phyloP scores from a whole-genome alignment of 192 early-diverging fungal species.

The Tieghemiomyces parasiticus region DNA sequence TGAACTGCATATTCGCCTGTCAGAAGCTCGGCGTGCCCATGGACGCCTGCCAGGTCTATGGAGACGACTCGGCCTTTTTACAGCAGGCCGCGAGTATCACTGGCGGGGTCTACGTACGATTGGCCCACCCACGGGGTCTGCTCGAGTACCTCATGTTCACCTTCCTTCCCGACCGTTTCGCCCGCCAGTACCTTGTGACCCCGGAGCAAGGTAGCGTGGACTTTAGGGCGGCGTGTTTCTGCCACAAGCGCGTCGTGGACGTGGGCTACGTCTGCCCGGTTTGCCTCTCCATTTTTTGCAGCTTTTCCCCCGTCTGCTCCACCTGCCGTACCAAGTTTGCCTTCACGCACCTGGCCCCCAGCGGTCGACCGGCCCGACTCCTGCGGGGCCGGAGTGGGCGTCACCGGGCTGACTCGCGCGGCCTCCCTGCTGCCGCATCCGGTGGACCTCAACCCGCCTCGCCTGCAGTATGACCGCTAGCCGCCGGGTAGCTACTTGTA shows the following conservation, averaged over 20 bases:
- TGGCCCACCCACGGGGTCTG: constrained; percentile 50
- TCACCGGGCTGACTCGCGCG: too few relatives aligned
- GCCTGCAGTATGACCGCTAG: too few relatives aligned
- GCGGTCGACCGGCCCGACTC: not conserved
- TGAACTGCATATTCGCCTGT: constrained; percentile 97
- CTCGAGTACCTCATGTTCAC: constrained; percentile 79
- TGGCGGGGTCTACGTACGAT: constrained; percentile 64
- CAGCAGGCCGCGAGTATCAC: constrained; percentile 88
- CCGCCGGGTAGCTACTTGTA: too few relatives aligned
- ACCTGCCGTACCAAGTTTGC: constrained; percentile 66
- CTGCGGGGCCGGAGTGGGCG: not conserved
- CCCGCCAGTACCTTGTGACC: constrained; percentile 51
- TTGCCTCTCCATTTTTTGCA: constrained; percentile 81
- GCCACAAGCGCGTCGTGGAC: constrained; percentile 85
- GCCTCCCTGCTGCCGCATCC: too few relatives aligned
- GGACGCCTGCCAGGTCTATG: constrained; percentile 77
- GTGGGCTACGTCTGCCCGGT: constrained; percentile 97
- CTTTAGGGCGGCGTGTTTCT: constrained; percentile 92
- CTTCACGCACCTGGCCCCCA: constrained; percentile 27
- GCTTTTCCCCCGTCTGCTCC: constrained; percentile 55
- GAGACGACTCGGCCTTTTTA: constrained; percentile 70
- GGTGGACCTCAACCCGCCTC: too few relatives aligned
- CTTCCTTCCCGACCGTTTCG: constrained; percentile 57
- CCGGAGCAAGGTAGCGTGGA: constrained; percentile 73
- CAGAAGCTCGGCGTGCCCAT: constrained; percentile 81